Base-by-base conservation (phyloP, 2,329 filamentous ascomycete species). In the Fusarium miscanthi region DNA sequence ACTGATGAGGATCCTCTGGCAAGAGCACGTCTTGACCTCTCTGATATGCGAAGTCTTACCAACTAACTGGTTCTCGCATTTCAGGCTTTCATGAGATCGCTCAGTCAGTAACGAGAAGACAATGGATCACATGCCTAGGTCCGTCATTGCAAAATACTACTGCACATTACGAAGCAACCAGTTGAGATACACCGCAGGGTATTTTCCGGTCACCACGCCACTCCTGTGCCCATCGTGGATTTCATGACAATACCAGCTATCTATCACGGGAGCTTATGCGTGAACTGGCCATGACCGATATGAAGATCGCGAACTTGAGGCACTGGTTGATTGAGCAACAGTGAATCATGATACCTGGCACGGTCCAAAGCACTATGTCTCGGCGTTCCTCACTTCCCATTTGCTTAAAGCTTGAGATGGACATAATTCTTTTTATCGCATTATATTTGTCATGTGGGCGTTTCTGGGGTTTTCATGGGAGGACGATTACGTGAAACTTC, bases 1-100 rank as follows among this genome's bases (percentile, higher is more conserved):
- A 87, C 87, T 64, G 75, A 79, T 23, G 70, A 79, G 30, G 81
- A 89, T 87, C 82, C 85, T 49, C 78, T 89, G 73, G 80, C 82
- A 79, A 87, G 84, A 84, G 84, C 86, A 84, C 82, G 86, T 82
- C 83, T 82, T 54, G 81, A 82, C 63, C 76, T 82, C 62, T 79
- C 81, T 56, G 82, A 83, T 63, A 78, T 82, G 78, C 78, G 82
- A 61, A 82, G 81, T 68, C 76, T 83, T 41, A 78, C 81, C 53
- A 79, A 81, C 77, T 83, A 79, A 80, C 52, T 45, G 57, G 63
- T 48, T 66, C 45, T 60, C 57, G 43, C 52, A 64, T 70, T 66
- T 78, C 77, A 78, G 77, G 64, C 70, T 38, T 70, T 78, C 41
- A 74, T 79, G 75, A 78, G 78, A 74, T 79, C 76, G 59, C 70